Evolutionary conservation across 192 early-diverging fungal species (phyloP).

Genomic region (Coemansia sp.): DNA sequence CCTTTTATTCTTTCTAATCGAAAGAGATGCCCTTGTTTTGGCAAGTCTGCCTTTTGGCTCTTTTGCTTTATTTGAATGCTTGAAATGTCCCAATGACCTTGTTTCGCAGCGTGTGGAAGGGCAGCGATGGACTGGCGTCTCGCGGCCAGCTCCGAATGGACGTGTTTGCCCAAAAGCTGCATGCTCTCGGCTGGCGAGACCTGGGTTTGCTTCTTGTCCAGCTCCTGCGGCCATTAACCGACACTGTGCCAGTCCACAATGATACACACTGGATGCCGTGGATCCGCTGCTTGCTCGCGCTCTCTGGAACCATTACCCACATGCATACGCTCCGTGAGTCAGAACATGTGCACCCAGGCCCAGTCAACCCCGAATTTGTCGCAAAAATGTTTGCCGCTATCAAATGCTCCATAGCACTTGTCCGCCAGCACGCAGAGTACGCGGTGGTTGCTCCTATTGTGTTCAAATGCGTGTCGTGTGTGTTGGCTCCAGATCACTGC

Average conservation of each 20-base stretch:
- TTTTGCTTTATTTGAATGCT: not conserved
- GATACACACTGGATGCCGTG: not conserved
- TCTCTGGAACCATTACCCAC: slow-evolving; percentile 18
- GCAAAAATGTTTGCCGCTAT: slow-evolving; percentile 15
- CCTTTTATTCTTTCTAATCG: not conserved
- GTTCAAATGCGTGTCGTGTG: slow-evolving; percentile 3
- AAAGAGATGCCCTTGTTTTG: not conserved
- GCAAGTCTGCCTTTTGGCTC: not conserved
- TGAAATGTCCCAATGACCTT: not conserved
- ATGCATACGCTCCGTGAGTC: slow-evolving; percentile 18
- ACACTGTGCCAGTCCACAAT: not conserved
- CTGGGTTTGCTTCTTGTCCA: slow-evolving; percentile 33
- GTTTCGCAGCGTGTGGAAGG: slow-evolving; percentile 29
- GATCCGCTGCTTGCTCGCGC: slow-evolving; percentile 13
- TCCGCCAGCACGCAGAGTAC: not conserved
- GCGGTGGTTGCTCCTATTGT: not conserved
- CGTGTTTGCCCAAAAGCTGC: slow-evolving; percentile 9
- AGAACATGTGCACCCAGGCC: not conserved
- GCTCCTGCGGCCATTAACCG: slow-evolving; percentile 10
- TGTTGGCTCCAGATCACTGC: not conserved
- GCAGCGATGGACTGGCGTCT: slow-evolving; percentile 10
- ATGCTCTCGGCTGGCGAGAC: slow-evolving; percentile 26
- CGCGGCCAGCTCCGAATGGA: slow-evolving; percentile 18
- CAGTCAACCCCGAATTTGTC: slow-evolving; percentile 24
- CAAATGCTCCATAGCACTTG: not conserved